Evolutionary conservation across 2,329 filamentous ascomycete species (phyloP).

Genomic region (Penicillium sp.): DNA sequence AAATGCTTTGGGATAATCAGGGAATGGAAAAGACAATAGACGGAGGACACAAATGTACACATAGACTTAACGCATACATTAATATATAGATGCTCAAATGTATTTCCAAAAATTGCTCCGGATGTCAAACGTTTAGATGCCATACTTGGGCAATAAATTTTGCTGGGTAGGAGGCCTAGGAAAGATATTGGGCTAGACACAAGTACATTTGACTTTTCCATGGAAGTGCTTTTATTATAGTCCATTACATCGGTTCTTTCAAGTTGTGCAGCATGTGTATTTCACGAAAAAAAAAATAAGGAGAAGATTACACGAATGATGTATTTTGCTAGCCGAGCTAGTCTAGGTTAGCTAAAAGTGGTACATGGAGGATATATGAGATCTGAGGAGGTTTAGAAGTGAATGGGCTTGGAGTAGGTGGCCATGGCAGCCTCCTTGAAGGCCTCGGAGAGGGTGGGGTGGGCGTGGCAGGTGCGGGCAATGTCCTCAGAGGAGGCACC

Average conservation of each 20-base stretch:
- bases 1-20: background rate
- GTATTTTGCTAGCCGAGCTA: conserved; percentile 31
- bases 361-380: conserved; percentile 21
- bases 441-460: conserved; percentile 89
- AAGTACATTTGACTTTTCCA: too few species aligned
- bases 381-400: conserved; percentile 56
- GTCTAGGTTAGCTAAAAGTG: conserved; percentile 26
- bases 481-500: conserved; percentile 92
- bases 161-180: background rate
- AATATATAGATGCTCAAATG: background rate
- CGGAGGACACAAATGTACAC: background rate
- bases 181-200: too few species aligned
- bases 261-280: background rate
- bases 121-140: background rate
- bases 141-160: background rate
- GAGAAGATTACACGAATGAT: conserved; percentile 29
- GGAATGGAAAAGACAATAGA: background rate
- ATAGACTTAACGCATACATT: background rate
- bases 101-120: too few species aligned
- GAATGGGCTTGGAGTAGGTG: conserved; percentile 88
- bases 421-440: conserved; percentile 99
- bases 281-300: conserved; percentile 16
- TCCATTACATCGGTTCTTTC: background rate
- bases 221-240: background rate
- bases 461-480: conserved; percentile 87